phyloP scores from a whole-genome alignment of 805 yeast species.

The Candida taoyuanica region DNA sequence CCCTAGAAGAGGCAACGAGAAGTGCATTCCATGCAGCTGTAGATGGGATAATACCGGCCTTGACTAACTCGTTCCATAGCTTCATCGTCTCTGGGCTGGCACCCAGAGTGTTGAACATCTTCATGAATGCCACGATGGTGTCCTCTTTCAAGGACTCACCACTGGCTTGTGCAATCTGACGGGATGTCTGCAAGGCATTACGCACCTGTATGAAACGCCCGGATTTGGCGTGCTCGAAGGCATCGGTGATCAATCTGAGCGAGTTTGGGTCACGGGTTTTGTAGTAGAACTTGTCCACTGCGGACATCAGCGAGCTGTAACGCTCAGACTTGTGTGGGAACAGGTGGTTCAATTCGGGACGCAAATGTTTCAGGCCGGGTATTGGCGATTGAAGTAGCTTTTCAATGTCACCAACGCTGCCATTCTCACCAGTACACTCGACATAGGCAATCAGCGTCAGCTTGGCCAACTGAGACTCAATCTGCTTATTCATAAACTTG shows the following conservation, averaged over 20 bases:
- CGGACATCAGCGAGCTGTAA: constrained; percentile 3
- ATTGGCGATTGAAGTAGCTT: constrained; percentile 15
- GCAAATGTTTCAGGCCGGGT: constrained; percentile 5
- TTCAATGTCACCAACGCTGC: constrained; percentile 9
- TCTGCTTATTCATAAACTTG: constrained; percentile 6
- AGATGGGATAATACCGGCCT: constrained; percentile 37
- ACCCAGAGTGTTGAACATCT: constrained; percentile 36
- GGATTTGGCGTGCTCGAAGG: constrained; percentile 14
- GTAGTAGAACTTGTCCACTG: constrained; percentile 9
- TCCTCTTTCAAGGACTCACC: constrained; percentile 35
- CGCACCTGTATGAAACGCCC: constrained; percentile 19
- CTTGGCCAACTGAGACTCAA: neutral
- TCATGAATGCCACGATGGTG: constrained; percentile 42
- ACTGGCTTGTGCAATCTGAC: constrained; percentile 25
- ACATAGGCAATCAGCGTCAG: constrained; percentile 18
- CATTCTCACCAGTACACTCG: constrained; percentile 7
- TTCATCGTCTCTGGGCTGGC: constrained; percentile 34
- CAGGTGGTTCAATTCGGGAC: neutral
- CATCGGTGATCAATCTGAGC: constrained; percentile 14
- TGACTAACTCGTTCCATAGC: constrained; percentile 47
- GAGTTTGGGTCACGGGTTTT: constrained; percentile 22
- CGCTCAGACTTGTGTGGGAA: constrained; percentile 10
- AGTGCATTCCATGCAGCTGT: constrained; percentile 56
- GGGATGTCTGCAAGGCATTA: constrained; percentile 14
- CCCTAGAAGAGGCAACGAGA: constrained; percentile 40